These are phyloP conservation scores for Leccinum longicurvipes DNA, from an alignment of 768 basidiomycete genomes.

Conservation along the genomic window DNA sequence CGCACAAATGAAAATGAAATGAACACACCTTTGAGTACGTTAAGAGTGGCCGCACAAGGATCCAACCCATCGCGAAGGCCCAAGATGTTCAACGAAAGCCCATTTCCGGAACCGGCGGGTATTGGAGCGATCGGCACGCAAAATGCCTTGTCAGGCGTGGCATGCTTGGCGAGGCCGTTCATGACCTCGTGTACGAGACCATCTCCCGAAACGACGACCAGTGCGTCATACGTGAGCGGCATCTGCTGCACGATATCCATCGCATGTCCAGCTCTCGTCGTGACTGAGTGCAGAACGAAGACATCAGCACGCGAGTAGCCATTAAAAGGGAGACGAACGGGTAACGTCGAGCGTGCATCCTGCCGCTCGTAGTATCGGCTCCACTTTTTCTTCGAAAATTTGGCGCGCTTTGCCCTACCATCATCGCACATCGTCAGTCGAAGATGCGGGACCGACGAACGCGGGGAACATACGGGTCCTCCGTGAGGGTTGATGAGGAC, in stretches of 20 bases:
- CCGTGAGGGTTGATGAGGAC: slow-evolving; percentile 79
- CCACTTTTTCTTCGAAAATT: slow-evolving; percentile 54
- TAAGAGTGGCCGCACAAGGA: slow-evolving; percentile 67
- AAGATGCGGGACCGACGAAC: neutral
- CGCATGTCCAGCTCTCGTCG: slow-evolving; percentile 62
- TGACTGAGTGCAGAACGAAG: slow-evolving; percentile 42
- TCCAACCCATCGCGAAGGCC: slow-evolving; percentile 70
- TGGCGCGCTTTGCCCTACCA: slow-evolving; percentile 57
- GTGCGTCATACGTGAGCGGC: slow-evolving; percentile 60
- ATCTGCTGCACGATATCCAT: slow-evolving; percentile 57
- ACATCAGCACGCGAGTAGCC: neutral
- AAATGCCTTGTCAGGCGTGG: slow-evolving; percentile 57
- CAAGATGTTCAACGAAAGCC: slow-evolving; percentile 66
- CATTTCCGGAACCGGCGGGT: slow-evolving; percentile 83
- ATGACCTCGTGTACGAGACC: slow-evolving; percentile 80
- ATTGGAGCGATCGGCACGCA: slow-evolving; percentile 70
- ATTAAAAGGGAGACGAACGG: slow-evolving; percentile 40
- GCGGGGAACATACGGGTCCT: slow-evolving; percentile 55
- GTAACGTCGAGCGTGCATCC: slow-evolving; percentile 59
- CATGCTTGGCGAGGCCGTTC: slow-evolving; percentile 75
- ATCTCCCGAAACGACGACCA: slow-evolving; percentile 79
- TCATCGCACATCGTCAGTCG: neutral
- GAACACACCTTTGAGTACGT: slow-evolving; percentile 69
- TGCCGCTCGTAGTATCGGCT: slow-evolving; percentile 71
- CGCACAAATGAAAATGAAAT: neutral